These are phyloP conservation scores for Holtermannia corniformis DNA, from an alignment of 768 basidiomycete genomes.

Conservation along the genomic window DNA sequence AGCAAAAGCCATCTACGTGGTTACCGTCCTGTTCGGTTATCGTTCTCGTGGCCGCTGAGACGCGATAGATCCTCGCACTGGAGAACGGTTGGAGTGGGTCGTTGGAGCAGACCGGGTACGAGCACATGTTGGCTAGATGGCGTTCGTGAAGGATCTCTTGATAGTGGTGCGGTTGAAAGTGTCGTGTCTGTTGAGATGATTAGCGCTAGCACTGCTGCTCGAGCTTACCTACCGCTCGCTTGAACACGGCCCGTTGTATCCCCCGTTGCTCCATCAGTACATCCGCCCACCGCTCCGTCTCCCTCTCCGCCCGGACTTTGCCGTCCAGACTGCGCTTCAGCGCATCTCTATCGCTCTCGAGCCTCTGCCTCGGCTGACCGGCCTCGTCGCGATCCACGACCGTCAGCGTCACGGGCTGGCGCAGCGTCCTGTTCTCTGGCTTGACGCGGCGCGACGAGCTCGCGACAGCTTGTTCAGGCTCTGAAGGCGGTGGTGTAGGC, in stretches of 20 bases:
- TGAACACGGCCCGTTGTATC: constrained; percentile 18
- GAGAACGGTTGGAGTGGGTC: constrained; percentile 20
- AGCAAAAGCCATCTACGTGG: constrained; percentile 34
- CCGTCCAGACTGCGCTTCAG: constrained; percentile 7
- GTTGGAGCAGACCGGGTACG: constrained; percentile 32
- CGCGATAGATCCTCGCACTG: constrained; percentile 9
- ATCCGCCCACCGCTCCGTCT: constrained; percentile 35
- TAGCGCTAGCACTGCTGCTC: neutral
- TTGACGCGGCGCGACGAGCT: neutral
- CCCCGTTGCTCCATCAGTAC: constrained; percentile 28
- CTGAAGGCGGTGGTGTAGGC: neutral
- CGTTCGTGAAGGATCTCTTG: constrained; percentile 32
- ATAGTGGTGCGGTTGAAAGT: constrained; percentile 30
- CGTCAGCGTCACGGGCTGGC: neutral
- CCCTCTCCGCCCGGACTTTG: constrained; percentile 18
- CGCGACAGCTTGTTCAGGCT: neutral
- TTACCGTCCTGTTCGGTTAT: constrained; percentile 28
- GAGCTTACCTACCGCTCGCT: constrained; percentile 24
- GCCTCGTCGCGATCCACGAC: constrained; percentile 1
- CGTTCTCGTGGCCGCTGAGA: constrained; percentile 15
- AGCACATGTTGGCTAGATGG: constrained; percentile 32
- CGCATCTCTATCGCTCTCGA: constrained; percentile 4
- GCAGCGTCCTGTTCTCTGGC: neutral
- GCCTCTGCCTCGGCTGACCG: neutral
- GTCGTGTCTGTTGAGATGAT: constrained; percentile 9